These are phyloP conservation scores for Filosporella fistucella DNA, from an alignment of 495 filamentous ascomycete genomes.

Conservation along the genomic window DNA sequence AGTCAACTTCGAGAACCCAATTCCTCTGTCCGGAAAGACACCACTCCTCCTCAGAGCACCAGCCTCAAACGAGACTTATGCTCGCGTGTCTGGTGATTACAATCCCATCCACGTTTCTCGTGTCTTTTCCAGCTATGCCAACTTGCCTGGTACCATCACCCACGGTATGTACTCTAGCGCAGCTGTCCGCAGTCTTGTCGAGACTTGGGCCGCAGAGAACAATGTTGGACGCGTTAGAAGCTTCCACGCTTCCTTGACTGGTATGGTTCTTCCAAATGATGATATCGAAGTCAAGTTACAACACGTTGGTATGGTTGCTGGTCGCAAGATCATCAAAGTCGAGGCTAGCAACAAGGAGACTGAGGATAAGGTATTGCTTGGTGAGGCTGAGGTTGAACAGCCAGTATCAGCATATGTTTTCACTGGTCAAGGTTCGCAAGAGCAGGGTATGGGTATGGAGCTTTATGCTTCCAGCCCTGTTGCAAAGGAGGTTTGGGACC, in stretches of 20 bases:
- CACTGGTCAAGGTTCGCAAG: constrained; percentile 95
- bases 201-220: constrained; percentile 99
- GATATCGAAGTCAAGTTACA: constrained; percentile 89
- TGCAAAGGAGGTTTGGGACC: constrained; percentile 96
- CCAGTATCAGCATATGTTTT: constrained; percentile 97
- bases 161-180: constrained; percentile 99
- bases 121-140: constrained; percentile 92
- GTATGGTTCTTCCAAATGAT: constrained; percentile 97
- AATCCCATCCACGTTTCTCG: constrained; percentile 98
- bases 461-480: constrained; percentile 89
- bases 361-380: constrained; percentile 90
- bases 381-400: constrained; percentile 97
- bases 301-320: constrained; percentile 95
- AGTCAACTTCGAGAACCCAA: constrained; percentile 94
- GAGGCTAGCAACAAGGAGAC: constrained; percentile 90
- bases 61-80: constrained; percentile 97
- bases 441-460: constrained; percentile 99
- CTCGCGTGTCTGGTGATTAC: constrained; percentile 94
- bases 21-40: constrained; percentile 90
- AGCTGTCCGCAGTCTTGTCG: constrained; percentile 93
- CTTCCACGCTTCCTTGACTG: constrained; percentile 90
- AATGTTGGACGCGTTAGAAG: constrained; percentile 95
- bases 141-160: constrained; percentile 92
- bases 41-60: constrained; percentile 82
- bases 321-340: constrained; percentile 98